Percentiles rank a stretch among this genome's conserved stretches.
Conservation (phyloP, 2,329 filamentous ascomycete genomes). For the Ascochyta clinopodiicola region DNA sequence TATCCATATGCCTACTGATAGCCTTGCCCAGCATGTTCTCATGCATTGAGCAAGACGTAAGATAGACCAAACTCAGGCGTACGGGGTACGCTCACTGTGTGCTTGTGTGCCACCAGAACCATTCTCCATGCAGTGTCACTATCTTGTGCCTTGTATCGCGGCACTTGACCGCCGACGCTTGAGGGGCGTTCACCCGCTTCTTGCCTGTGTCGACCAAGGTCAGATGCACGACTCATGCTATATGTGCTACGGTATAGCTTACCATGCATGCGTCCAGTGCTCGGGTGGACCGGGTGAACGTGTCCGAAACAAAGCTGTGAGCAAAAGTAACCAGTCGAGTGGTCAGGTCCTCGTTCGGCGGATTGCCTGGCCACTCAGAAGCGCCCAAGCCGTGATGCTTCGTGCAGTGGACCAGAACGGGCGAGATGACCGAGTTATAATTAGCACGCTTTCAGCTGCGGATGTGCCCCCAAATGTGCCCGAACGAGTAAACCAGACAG, state of each 20-base stretch:
- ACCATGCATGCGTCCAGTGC: neutral
- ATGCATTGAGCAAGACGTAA: too few relatives aligned
- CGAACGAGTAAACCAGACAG: constrained; percentile 16
- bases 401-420: constrained; percentile 8
- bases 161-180: too few relatives aligned
- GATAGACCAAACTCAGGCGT: too few relatives aligned
- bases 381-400: neutral
- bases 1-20: too few relatives aligned
- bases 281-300: neutral
- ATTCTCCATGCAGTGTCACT: too few relatives aligned
- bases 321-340: neutral
- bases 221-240: neutral
- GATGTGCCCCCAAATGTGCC: constrained; percentile 14
- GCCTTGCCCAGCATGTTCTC: too few relatives aligned
- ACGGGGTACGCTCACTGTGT: too few relatives aligned
- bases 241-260: neutral
- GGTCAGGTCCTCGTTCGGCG: neutral
- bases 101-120: too few relatives aligned
- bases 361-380: constrained; percentile 9
- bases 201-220: too few relatives aligned
- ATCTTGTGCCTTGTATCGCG: too few relatives aligned
- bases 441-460: constrained; percentile 18
- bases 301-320: neutral
- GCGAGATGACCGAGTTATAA: constrained; percentile 15
- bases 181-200: too few relatives aligned